Conservation (phyloP, 306 rosid species). For the Ziziphus jujuba region DNA sequence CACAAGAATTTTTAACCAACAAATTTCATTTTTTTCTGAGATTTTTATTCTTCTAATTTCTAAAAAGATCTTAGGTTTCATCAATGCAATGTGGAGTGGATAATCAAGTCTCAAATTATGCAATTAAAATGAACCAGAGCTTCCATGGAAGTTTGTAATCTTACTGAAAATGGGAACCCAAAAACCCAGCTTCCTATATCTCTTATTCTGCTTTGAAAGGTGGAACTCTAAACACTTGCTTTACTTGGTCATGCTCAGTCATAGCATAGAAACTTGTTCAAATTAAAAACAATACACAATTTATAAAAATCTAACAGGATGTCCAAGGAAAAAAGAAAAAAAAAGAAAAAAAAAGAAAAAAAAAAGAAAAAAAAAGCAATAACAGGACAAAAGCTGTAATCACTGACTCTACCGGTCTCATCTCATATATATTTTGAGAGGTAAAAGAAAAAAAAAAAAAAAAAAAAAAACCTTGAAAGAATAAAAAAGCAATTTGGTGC, state of each 20-base stretch:
- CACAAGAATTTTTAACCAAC: neutral
- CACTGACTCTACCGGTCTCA: slow-evolving; percentile 13
- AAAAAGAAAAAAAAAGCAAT: neutral
- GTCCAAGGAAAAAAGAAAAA: neutral
- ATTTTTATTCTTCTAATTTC: neutral
- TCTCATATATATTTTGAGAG: neutral
- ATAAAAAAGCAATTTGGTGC: slow-evolving; percentile 21
- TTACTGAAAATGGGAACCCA: slow-evolving; percentile 20
- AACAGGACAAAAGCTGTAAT: slow-evolving; percentile 5
- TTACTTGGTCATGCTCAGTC: too few species aligned
- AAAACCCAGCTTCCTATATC: slow-evolving; percentile 15
- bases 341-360: too few species aligned
- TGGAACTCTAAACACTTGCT: too few species aligned
- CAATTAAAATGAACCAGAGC: neutral
- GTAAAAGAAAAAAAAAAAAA: neutral
- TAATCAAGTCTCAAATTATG: too few species aligned
- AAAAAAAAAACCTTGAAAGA: neutral
- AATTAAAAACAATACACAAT: too few species aligned
- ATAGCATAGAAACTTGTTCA: too few species aligned
- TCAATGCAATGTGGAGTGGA: neutral
- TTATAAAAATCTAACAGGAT: too few species aligned
- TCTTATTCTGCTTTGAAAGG: neutral
- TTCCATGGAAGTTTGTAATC: slow-evolving; percentile 40
- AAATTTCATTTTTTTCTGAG: neutral
- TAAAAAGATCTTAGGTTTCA: neutral